A percentile compares a stretch with the other conserved stretches of the same genome.
phyloP scores from a whole-genome alignment of 768 basidiomycete genomes.

The Tulasnella sp. region DNA sequence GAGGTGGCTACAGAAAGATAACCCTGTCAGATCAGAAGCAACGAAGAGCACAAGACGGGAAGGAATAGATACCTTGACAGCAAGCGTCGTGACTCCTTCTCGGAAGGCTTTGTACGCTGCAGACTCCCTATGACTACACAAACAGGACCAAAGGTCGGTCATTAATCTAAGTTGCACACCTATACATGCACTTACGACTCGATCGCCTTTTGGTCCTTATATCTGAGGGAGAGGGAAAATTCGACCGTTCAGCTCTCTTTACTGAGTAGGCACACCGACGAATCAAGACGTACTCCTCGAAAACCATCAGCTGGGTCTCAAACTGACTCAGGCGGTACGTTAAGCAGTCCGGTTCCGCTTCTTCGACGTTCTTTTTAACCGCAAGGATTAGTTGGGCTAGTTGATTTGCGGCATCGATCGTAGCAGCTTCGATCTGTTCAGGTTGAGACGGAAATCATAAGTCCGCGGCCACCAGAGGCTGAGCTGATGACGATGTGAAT shows the following conservation, averaged over 20 bases:
- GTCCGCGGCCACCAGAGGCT: not conserved
- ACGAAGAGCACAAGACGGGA: not conserved
- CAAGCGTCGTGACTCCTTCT: not conserved
- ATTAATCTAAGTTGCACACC: not conserved
- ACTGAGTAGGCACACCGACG: too few relatives aligned
- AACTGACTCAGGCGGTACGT: not conserved
- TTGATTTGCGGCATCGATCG: not conserved
- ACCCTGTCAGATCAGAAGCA: not conserved
- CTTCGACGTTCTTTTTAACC: slow-evolving; percentile 4
- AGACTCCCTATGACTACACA: not conserved
- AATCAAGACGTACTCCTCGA: slow-evolving; percentile 5
- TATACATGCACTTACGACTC: not conserved
- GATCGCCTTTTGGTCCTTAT: not conserved
- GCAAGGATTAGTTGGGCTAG: not conserved
- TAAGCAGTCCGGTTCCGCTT: not conserved
- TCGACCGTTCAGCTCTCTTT: not conserved
- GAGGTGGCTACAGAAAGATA: not conserved
- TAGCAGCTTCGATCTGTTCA: slow-evolving; percentile 6
- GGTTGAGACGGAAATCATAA: not conserved
- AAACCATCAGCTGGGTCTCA: not conserved
- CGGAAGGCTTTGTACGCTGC: not conserved
- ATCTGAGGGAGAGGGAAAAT: not conserved
- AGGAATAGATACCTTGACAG: not conserved
- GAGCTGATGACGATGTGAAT: too few relatives aligned
- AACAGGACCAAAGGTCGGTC: not conserved